Base-by-base conservation (phyloP, 2,329 filamentous ascomycete genomes). In the Sclerotinia spermophila region DNA sequence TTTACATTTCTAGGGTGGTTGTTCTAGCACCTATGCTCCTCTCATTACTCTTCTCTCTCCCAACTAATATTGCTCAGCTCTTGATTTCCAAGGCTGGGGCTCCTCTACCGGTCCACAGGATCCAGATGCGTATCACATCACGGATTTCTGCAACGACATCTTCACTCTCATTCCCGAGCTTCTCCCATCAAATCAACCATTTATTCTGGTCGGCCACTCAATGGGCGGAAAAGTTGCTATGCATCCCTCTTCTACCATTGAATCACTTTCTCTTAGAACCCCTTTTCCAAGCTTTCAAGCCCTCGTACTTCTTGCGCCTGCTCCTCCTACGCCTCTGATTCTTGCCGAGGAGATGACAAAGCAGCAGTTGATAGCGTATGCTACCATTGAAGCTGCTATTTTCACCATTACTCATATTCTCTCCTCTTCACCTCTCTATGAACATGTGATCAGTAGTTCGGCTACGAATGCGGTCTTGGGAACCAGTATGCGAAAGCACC, bases 1-100 rank as follows among this genome's bases (percentile, higher is more conserved):
- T 62, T 74, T 81, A 13, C 80, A 82, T 70, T 81, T 80, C 75
- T 82, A 79, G 79, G 80, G 80, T 24, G 80, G 80, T 44, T 81
- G 79, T 11, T 78, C 78, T 13, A 71, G 71, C 1, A 81, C 79
- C 10, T 82, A 78, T 77, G 67, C 62, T 40, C 40, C 59, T 71
- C 69, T 77, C 33, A 71, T 72, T 10, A 64, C 71, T 5, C 53
- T 72, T 51, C 71, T 77, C 27, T 72, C 71, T 2, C 6, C 67
- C 35, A 17, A 70, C 1, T 11, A 66, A 0, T 77, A 77, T 40
- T 75, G 74, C 10, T 78, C 79, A 15, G 73, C 78, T 4, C 66
- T 81, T 30, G 79, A 80, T 71, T 78, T 81, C 30, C 79, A 79
- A 10, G 81, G 81, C 69, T 82, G 81, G 80, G 80, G 80, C 38